These are phyloP conservation scores for Wickerhamiella infanticola DNA, from an alignment of 1,139 yeast species.

Conservation along the genomic window DNA sequence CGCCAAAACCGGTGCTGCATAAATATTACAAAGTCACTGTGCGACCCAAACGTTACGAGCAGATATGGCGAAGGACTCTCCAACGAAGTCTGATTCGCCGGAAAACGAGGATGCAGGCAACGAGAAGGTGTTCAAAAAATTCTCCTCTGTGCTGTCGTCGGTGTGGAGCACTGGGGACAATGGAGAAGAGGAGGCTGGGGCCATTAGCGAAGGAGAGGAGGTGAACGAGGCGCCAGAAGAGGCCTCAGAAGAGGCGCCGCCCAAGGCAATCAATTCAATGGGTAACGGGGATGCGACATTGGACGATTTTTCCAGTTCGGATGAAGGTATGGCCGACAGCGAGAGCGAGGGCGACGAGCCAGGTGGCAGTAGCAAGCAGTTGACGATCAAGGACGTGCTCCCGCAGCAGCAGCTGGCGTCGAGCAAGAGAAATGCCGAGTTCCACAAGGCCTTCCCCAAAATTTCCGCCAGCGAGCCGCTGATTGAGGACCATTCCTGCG, in stretches of 20 bases:
- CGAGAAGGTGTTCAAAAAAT: background rate
- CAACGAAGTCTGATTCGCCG: too few species aligned
- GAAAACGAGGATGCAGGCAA: background rate
- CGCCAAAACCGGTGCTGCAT: too few species aligned
- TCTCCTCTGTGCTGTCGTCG: background rate
- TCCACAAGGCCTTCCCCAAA: conserved; percentile 58
- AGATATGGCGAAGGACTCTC: too few species aligned
- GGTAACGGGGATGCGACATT: conserved; percentile 1
- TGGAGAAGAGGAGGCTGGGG: background rate
- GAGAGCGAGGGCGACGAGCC: background rate
- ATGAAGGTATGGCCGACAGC: too few species aligned
- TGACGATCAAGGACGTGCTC: background rate
- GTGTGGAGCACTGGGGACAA: background rate
- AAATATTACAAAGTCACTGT: too few species aligned
- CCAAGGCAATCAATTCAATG: background rate
- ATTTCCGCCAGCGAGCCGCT: conserved; percentile 57
- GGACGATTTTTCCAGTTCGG: background rate
- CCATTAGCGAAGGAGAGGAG: background rate
- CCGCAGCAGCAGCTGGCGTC: background rate
- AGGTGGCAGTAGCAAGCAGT: background rate
- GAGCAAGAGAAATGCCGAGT: conserved; percentile 52
- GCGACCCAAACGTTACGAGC: too few species aligned
- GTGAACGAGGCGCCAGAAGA: background rate
- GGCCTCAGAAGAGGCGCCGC: background rate
- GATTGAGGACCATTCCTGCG: conserved; percentile 79